Conservation (phyloP, 371 early-diverging fungal genomes). For the Lichtheimia ornata region DNA sequence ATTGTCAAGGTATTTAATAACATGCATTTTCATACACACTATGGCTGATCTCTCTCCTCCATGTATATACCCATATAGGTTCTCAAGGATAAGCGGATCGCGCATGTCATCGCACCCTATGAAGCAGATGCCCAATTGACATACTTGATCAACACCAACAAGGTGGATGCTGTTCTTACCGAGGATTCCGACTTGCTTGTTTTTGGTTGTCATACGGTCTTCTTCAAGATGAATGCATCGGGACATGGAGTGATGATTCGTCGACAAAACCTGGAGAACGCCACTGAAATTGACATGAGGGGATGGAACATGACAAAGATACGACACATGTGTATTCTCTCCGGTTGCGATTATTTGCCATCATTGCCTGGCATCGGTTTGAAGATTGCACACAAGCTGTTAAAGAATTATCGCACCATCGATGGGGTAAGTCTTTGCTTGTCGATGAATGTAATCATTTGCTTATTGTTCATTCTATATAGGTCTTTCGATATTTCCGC, state of each 20-base stretch:
- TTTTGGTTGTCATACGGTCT: slow-evolving; percentile 85
- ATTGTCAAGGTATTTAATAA: slow-evolving; percentile 64
- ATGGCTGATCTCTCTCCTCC: background rate
- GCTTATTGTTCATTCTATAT: slow-evolving; percentile 8
- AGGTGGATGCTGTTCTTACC: slow-evolving; percentile 85
- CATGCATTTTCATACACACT: background rate
- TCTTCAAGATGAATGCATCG: slow-evolving; percentile 79
- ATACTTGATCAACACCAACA: slow-evolving; percentile 72
- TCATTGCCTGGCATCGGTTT: slow-evolving; percentile 88
- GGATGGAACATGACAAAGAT: slow-evolving; percentile 67
- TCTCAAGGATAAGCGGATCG: slow-evolving; percentile 64
- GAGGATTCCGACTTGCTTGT: slow-evolving; percentile 98
- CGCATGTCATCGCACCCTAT: slow-evolving; percentile 95
- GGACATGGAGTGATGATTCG: slow-evolving; percentile 71
- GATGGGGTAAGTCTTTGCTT: slow-evolving; percentile 34
- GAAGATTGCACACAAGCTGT: slow-evolving; percentile 75
- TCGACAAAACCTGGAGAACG: slow-evolving; percentile 8
- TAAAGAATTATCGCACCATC: slow-evolving; percentile 50
- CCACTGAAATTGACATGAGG: slow-evolving; percentile 42
- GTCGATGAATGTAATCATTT: background rate
- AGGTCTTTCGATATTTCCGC: slow-evolving; percentile 24
- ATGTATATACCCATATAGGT: slow-evolving; percentile 34
- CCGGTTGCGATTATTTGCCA: slow-evolving; percentile 96
- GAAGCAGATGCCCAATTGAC: slow-evolving; percentile 99
- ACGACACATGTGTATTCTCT: slow-evolving; percentile 91